Conservation (phyloP, 192 early-diverging fungal species). For the Chytriomyces sp. region DNA sequence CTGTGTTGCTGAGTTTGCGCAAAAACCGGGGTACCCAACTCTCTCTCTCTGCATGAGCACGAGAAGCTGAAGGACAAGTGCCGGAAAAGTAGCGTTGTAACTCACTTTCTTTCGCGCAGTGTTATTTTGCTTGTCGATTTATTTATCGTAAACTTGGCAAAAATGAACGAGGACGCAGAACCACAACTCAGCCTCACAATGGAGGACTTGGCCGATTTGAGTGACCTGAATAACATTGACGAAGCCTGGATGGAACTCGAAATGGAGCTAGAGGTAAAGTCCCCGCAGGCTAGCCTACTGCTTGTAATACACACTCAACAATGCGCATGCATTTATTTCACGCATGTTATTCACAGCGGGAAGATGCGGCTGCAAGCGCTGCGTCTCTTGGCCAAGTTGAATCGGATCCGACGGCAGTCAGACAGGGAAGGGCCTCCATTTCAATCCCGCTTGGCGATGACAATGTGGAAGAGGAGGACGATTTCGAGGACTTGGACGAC, state of each 20-base stretch:
- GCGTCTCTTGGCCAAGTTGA: not conserved
- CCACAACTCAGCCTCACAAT: not conserved
- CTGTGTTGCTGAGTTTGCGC: no score
- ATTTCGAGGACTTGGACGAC: not conserved
- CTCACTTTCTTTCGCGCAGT: no score
- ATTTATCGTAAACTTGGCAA: no score
- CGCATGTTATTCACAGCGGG: not conserved
- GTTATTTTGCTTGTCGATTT: no score
- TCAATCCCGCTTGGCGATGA: slow-evolving; percentile 3
- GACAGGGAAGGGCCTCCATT: not conserved
- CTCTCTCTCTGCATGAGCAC: no score
- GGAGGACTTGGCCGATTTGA: not conserved
- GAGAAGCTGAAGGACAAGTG: no score
- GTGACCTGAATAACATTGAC: not conserved
- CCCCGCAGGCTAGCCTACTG: not conserved
- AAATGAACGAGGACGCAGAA: no score
- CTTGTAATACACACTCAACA: no score
- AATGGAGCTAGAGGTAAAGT: not conserved
- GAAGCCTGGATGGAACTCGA: slow-evolving; percentile 4
- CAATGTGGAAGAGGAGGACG: slow-evolving; percentile 19
- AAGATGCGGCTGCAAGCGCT: not conserved
- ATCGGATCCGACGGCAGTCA: not conserved
- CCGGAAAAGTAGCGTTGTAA: no score
- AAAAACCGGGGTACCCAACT: no score
- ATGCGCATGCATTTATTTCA: not conserved